Percentiles rank a stretch among this genome's conserved stretches.
Evolutionary conservation across 108 stramenopile genomes (phyloP).

Genomic region (Pseudonitzschia delicatissima): DNA sequence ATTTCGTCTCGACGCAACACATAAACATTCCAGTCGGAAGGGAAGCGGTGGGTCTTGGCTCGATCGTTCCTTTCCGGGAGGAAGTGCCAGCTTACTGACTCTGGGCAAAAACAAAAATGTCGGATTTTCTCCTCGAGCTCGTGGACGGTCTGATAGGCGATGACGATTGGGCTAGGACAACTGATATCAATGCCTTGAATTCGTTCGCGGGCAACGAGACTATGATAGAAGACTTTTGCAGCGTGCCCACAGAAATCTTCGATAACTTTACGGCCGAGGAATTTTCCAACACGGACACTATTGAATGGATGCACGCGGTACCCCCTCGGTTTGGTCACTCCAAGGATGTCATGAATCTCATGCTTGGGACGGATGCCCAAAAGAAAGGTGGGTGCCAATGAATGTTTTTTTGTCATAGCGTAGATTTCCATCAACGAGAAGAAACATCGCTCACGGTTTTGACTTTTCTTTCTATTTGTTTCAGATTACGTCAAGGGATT

Average conservation of each 20-base stretch:
- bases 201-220: background rate
- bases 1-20: background rate
- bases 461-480: background rate
- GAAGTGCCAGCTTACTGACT: background rate
- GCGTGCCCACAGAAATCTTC: constrained; percentile 4
- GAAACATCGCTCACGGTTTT: background rate
- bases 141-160: background rate
- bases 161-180: background rate
- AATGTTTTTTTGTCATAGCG: background rate
- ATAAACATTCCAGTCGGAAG: background rate
- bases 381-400: constrained; percentile 11
- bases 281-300: constrained; percentile 18
- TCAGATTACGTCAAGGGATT: constrained; percentile 23
- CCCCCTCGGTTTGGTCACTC: constrained; percentile 23
- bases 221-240: constrained; percentile 2
- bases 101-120: background rate
- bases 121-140: background rate
- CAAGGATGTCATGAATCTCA: constrained; percentile 10
- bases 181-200: background rate
- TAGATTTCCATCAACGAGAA: background rate
- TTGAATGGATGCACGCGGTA: constrained; percentile 12
- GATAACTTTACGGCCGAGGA: constrained; percentile 10
- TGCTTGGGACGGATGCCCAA: constrained; percentile 6
- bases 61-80: no score
- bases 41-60: background rate